A percentile compares a stretch with the other conserved stretches of the same genome.
These are phyloP conservation scores for Nothopassalora personata DNA, from an alignment of 2,329 filamentous ascomycete species.

Conservation along the genomic window DNA sequence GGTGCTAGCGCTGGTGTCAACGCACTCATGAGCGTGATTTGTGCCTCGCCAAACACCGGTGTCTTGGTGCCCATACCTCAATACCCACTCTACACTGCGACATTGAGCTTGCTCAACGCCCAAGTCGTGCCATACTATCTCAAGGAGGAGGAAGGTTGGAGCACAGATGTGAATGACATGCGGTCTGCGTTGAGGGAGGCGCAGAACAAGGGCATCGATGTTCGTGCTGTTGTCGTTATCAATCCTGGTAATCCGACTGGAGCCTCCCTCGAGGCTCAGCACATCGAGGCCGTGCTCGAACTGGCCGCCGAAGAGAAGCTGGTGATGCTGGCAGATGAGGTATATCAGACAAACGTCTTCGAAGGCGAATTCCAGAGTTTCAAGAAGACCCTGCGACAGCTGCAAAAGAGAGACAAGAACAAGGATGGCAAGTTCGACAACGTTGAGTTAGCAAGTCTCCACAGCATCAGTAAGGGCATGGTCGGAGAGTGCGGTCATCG, in stretches of 20 bases:
- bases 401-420: slow-evolving; percentile 63
- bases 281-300: slow-evolving; percentile 79
- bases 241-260: slow-evolving; percentile 98
- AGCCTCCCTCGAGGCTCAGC: slow-evolving; percentile 70
- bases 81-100: slow-evolving; percentile 96
- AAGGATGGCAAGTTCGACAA: slow-evolving; percentile 70
- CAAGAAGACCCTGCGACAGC: slow-evolving; percentile 76
- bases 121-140: slow-evolving; percentile 89
- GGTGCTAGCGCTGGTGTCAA: slow-evolving; percentile 94
- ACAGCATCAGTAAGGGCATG: slow-evolving; percentile 97
- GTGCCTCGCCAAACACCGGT: slow-evolving; percentile 68
- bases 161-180: slow-evolving; percentile 78
- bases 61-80: slow-evolving; percentile 94
- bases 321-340: slow-evolving; percentile 90
- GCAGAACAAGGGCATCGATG: slow-evolving; percentile 68
- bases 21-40: slow-evolving; percentile 86
- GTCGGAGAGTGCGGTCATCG: slow-evolving; percentile 97
- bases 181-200: slow-evolving; percentile 68
- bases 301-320: slow-evolving; percentile 80
- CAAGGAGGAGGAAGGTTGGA: slow-evolving; percentile 81
- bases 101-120: slow-evolving; percentile 77
- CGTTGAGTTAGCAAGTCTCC: slow-evolving; percentile 84
- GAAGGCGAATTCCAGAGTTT: slow-evolving; percentile 90
- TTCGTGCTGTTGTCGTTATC: slow-evolving; percentile 92
- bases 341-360: slow-evolving; percentile 99